Base-by-base conservation (phyloP, 2,329 filamentous ascomycete genomes). In the Onygena corvina region DNA sequence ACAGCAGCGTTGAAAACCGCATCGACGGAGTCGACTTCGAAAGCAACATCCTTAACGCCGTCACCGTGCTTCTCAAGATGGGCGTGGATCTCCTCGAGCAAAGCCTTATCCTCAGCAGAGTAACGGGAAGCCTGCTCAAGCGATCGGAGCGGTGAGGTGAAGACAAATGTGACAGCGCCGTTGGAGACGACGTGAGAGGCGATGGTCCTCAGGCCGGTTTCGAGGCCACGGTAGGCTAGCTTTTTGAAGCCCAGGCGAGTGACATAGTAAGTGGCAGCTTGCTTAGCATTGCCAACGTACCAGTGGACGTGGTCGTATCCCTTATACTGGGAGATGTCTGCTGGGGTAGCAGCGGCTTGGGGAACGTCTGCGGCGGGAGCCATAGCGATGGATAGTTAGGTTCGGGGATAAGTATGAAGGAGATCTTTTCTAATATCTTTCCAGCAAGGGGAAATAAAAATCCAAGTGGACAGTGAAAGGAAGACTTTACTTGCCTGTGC, bases 241-340 rank as follows among this genome's bases (percentile, higher is more conserved):
- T 78, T 79, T 60, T 78, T 73, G 72, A 95, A 94, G 50, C 87
- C 89, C 72, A 95, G 88, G 57, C 88, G 84, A 8, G 79, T 82
- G 57, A 83, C 82, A 70, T 94, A 95, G 71, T 86, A 95, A 11
- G 83, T 77, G 33, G 89, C 89, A 2, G 88, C 86, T 72, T 95
- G 89, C 71, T 95, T 95, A 59, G 90, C 89, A 64, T 96, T 96
- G 63, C 89, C 88, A 25, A 95, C 90, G 72, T 87, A 94, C 89
- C 89, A 95, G 58, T 87, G 89, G 50, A 94, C 79, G 67, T 94
- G 86, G 69, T 94, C 86, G 66, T 94, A 95, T 62, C 86, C 88
- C 53, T 79, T 78, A 71, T 94, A 69, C 53, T 62, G 65, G 46
- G 61, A 60, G 12, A 68, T 53, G 16, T 59, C 58, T 35, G 57